phyloP scores from a whole-genome alignment of 2,329 filamentous ascomycete genomes.

The Trichoderma koningiopsis region DNA sequence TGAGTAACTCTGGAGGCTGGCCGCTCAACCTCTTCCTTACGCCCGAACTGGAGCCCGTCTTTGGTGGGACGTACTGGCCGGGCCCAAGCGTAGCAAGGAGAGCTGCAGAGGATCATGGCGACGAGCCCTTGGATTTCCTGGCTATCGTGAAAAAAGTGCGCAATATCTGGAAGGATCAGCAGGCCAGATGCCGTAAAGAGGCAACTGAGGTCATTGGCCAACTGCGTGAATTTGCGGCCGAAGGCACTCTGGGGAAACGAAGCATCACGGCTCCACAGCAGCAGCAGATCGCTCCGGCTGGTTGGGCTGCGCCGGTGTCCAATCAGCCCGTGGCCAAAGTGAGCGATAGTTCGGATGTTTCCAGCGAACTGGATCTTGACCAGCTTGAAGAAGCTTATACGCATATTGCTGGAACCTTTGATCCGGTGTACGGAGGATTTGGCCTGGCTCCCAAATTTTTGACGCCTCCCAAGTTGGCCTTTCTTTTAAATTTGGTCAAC shows the following conservation, averaged over 20 bases:
- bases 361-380: slow-evolving; percentile 82
- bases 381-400: slow-evolving; percentile 86
- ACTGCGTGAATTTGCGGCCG: slow-evolving; percentile 82
- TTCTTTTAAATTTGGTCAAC: slow-evolving; percentile 73
- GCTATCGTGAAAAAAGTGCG: slow-evolving; percentile 79
- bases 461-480: slow-evolving; percentile 81
- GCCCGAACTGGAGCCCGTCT: slow-evolving; percentile 87
- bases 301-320: slow-evolving; percentile 38
- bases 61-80: slow-evolving; percentile 95
- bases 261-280: slow-evolving; percentile 37
- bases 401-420: slow-evolving; percentile 79
- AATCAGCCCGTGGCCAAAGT: slow-evolving; percentile 30
- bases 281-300: slow-evolving; percentile 36
- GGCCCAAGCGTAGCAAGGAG: slow-evolving; percentile 64
- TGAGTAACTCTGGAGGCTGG: slow-evolving; percentile 88
- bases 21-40: slow-evolving; percentile 96
- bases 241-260: slow-evolving; percentile 69
- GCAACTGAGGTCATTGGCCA: slow-evolving; percentile 81
- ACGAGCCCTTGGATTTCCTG: slow-evolving; percentile 75
- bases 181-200: slow-evolving; percentile 78
- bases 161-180: slow-evolving; percentile 78
- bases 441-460: slow-evolving; percentile 83
- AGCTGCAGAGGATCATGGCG: slow-evolving; percentile 44
- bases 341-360: slow-evolving; percentile 39
- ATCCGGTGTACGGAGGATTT: slow-evolving; percentile 78